These are phyloP conservation scores for Yarrowia sp. DNA, from an alignment of 805 yeast genomes.

Conservation along the genomic window DNA sequence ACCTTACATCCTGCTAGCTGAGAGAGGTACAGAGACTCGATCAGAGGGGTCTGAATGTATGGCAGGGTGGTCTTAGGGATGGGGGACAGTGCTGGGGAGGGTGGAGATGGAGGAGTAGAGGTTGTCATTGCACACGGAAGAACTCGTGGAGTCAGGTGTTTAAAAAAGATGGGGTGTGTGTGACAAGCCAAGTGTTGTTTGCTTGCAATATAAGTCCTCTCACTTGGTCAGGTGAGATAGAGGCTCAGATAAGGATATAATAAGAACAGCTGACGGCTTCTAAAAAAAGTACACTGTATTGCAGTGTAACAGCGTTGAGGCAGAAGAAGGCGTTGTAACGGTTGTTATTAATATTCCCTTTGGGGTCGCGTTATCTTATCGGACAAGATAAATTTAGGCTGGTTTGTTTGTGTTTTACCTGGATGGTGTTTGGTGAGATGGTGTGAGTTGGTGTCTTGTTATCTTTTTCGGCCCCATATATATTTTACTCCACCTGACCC, in stretches of 20 bases:
- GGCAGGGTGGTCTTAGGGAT: slow-evolving; percentile 29
- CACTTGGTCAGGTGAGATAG: slow-evolving; percentile 4
- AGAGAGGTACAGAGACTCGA: slow-evolving; percentile 70
- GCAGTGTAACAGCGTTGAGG: slow-evolving; percentile 6
- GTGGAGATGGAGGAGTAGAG: slow-evolving; percentile 18
- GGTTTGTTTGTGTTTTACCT: not conserved
- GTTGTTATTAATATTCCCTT: slow-evolving; percentile 10
- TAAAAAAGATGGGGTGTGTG: not conserved
- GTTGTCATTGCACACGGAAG: slow-evolving; percentile 18
- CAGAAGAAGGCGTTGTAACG: not conserved
- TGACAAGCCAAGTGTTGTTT: not conserved
- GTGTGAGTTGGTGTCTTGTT: not conserved
- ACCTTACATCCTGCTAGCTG: slow-evolving; percentile 69
- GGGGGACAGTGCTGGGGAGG: slow-evolving; percentile 3
- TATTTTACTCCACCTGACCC: slow-evolving; percentile 9
- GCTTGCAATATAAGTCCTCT: not conserved
- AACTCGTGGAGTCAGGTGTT: not conserved
- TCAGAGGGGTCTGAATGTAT: slow-evolving; percentile 65
- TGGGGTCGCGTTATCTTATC: slow-evolving; percentile 17
- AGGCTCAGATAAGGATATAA: not conserved
- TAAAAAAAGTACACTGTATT: not conserved
- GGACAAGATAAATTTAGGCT: not conserved
- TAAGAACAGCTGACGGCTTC: not conserved
- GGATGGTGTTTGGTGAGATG: not conserved
- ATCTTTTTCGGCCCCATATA: not conserved